Percentiles rank a stretch among this genome's conserved stretches.
Evolutionary conservation across 306 rosid species (phyloP).

Genomic region (Gynostemma pentaphyllum): DNA sequence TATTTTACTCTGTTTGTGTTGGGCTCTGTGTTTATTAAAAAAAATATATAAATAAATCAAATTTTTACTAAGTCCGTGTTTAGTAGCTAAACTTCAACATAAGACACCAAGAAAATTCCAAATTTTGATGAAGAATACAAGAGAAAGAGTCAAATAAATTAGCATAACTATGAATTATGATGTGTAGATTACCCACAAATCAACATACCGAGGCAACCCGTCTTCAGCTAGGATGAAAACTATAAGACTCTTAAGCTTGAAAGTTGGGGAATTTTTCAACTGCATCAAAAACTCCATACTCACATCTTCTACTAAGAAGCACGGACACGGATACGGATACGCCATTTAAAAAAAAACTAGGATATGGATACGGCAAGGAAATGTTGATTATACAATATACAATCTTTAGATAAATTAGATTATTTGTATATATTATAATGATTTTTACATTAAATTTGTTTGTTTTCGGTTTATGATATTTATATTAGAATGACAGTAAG

Average conservation of each 20-base stretch:
- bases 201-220: not conserved
- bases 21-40: not conserved
- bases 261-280: not conserved
- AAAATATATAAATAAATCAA: too few species aligned
- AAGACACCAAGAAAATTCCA: not conserved
- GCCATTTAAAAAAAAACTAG: too few species aligned
- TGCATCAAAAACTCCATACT: not conserved
- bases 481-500: too few species aligned
- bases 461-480: too few species aligned
- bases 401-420: too few species aligned
- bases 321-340: too few species aligned
- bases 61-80: not conserved
- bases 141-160: not conserved
- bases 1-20: not conserved
- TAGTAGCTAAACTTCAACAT: not conserved
- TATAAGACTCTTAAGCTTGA: not conserved
- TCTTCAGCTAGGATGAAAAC: too few species aligned
- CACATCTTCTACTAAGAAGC: not conserved
- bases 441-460: too few species aligned
- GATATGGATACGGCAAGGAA: too few species aligned
- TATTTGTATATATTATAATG: too few species aligned
- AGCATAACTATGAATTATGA: slow-evolving; percentile 2
- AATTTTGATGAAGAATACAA: not conserved
- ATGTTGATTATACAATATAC: too few species aligned
- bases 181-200: not conserved